Evolutionary conservation across 768 basidiomycete genomes (phyloP).

Genomic region (Cystofilobasidium macerans): DNA sequence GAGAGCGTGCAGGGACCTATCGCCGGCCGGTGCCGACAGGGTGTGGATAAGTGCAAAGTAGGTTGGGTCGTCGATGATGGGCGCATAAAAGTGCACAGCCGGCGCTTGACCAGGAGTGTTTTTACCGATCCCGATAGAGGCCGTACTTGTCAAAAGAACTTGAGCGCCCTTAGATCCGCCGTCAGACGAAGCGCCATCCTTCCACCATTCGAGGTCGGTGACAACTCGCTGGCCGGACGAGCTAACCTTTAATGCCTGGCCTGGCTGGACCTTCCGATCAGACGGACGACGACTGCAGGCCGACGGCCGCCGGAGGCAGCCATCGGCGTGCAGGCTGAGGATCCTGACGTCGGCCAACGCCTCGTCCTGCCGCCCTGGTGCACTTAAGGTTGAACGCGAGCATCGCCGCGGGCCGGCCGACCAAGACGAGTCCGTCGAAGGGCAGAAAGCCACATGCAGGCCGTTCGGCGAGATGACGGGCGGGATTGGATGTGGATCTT

Average conservation of each 20-base stretch:
- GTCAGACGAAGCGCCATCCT: constrained; percentile 38
- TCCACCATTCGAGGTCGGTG: background rate
- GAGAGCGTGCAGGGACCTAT: constrained; percentile 47
- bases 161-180: constrained; percentile 52
- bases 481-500: background rate
- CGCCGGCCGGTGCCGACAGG: constrained; percentile 48
- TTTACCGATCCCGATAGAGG: constrained; percentile 68
- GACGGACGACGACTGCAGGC: constrained; percentile 25
- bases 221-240: constrained; percentile 38
- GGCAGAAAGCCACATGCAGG: background rate
- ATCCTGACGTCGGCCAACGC: background rate
- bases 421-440: too few species aligned
- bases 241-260: constrained; percentile 51
- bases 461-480: background rate
- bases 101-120: constrained; percentile 68
- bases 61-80: constrained; percentile 75
- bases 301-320: constrained; percentile 50
- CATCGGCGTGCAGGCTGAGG: constrained; percentile 1
- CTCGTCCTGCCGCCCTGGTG: too few species aligned
- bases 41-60: constrained; percentile 61
- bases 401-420: too few species aligned
- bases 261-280: constrained; percentile 56
- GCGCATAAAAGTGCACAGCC: constrained; percentile 71
- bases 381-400: too few species aligned
- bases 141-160: constrained; percentile 46